Conservation (phyloP, 2,329 filamentous ascomycete species). For the Exophiala calicioides region DNA sequence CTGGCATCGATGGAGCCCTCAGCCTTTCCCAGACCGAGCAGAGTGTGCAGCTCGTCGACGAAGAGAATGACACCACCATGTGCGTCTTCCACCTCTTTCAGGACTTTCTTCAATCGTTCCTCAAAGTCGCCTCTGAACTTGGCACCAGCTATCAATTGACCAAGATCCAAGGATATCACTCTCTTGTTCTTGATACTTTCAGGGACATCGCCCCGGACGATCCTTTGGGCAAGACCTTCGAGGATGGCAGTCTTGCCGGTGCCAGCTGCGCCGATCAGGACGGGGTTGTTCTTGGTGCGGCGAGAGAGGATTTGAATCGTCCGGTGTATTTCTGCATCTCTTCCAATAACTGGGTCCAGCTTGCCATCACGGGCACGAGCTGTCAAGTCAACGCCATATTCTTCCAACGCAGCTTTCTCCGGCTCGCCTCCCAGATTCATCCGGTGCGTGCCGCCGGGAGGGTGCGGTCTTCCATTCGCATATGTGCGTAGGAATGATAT, state of each 20-base stretch:
- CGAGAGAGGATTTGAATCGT: constrained; percentile 93
- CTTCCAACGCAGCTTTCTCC: constrained; percentile 84
- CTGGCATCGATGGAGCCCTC: constrained; percentile 96
- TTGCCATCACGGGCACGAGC: constrained; percentile 82
- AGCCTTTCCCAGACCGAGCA: constrained; percentile 89
- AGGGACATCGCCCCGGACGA: constrained; percentile 88
- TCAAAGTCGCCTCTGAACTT: constrained; percentile 97
- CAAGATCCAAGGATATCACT: constrained; percentile 84
- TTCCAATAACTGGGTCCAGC: constrained; percentile 91
- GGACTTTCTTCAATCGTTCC: constrained; percentile 83
- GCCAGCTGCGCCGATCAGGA: constrained; percentile 95
- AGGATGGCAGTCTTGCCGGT: constrained; percentile 98
- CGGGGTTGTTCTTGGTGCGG: constrained; percentile 96
- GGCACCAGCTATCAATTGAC: constrained; percentile 89
- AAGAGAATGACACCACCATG: constrained; percentile 90
- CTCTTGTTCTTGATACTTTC: constrained; percentile 95
- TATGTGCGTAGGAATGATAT: constrained; percentile 41
- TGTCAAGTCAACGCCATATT: constrained; percentile 89
- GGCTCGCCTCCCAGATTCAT: constrained; percentile 80
- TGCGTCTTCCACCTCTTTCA: constrained; percentile 88
- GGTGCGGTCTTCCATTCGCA: constrained; percentile 65
- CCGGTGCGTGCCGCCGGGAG: constrained; percentile 86
- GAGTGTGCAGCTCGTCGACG: constrained; percentile 88
- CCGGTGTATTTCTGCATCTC: constrained; percentile 86
- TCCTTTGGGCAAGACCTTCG: constrained; percentile 90